Evolutionary conservation across 306 rosid species (phyloP), one percentile per base, ranked within the genome.

Genomic region (Prunus salicina): DNA sequence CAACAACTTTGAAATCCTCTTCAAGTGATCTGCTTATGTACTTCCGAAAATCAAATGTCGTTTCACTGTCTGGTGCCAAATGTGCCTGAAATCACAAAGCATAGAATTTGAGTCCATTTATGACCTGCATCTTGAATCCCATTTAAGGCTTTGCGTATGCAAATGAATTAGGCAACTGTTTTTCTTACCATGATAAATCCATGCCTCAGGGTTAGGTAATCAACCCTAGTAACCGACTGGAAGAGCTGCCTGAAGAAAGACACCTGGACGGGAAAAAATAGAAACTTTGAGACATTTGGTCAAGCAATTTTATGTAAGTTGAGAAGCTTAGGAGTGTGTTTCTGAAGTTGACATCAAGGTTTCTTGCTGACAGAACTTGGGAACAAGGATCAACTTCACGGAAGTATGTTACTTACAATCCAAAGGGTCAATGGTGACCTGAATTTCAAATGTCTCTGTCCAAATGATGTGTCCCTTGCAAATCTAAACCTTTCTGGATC

Each of bases 391-490:
- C 9, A 24, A 60, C 15, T 1, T 12, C 46, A 69, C 1, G 24
- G 3, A 5, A 28, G 13, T 3, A 24, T 24, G 32, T 12, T 43
- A 58, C 93, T 73, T 81, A 91, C 98, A 3, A 86, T 85, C 89
- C 92, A 89, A 73, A 94, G 80, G 20, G 82, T 80, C 83, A 87
- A 32, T 8, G 89, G 0, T 69, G 97, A 86, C 47, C 49, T 72
- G 78, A 30, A 9, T 72, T 68, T 80, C 82, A 91, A 76, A 85
- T 94, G 98, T 55, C 97, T 87, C 70, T 84, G 79, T 47, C 94
- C 98, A 68, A 94, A 94, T 28, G 98, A 81, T 45, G 98, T 94
- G 55, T 94, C 98, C 75, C 96, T 87, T 38, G 97, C 83, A 81
- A 90, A 91, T 77, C 94, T 91, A 79, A 94, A 91, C 81, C 90